These are phyloP conservation scores for Chrysanthemum seticuspe DNA, from an alignment of 129 eudicot genomes.

Conservation along the genomic window DNA sequence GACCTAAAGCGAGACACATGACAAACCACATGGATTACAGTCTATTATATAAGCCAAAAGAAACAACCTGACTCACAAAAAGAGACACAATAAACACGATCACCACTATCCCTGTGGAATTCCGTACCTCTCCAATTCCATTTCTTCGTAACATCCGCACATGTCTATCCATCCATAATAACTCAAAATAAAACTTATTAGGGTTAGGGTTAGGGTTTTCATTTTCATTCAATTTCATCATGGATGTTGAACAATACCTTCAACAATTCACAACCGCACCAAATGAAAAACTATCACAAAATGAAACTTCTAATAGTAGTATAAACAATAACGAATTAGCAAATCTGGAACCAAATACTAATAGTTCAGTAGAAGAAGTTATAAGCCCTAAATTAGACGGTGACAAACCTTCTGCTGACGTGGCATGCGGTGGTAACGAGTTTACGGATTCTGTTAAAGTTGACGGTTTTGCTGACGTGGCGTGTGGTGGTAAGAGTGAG, in stretches of 20 bases:
- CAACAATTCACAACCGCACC: slow-evolving; percentile 21
- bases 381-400: slow-evolving; percentile 24
- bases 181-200: neutral
- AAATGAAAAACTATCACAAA: slow-evolving; percentile 15
- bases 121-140: slow-evolving; percentile 11
- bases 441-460: neutral
- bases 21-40: too few species aligned
- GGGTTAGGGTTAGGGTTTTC: slow-evolving; percentile 37
- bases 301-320: neutral
- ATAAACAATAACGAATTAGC: slow-evolving; percentile 15
- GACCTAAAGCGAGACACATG: too few species aligned
- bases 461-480: neutral
- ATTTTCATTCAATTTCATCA: slow-evolving; percentile 11
- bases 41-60: too few species aligned
- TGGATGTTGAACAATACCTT: slow-evolving; percentile 27
- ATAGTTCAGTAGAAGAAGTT: slow-evolving; percentile 13
- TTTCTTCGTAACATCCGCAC: slow-evolving; percentile 43
- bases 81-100: too few species aligned
- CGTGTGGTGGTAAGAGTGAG: neutral
- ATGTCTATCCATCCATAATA: slow-evolving; percentile 9
- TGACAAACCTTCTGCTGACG: slow-evolving; percentile 4
- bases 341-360: slow-evolving; percentile 13
- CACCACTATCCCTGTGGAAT: neutral
- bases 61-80: too few species aligned
- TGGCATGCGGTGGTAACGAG: neutral